These are phyloP conservation scores for Oryza rufipogon DNA, from an alignment of 176 grass and related monocot genomes.

Conservation along the genomic window DNA sequence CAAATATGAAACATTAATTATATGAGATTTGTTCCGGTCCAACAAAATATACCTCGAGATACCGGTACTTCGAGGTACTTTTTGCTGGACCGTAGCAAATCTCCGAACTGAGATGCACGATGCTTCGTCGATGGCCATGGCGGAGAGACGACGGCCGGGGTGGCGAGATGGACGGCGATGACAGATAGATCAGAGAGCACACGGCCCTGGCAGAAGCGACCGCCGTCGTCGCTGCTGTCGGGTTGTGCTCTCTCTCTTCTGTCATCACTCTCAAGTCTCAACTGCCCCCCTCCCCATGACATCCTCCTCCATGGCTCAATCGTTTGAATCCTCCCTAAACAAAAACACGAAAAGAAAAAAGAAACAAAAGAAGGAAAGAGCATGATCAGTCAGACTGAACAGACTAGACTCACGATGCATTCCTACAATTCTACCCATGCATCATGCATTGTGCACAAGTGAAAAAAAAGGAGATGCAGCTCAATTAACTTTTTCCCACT, in stretches of 20 bases:
- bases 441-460: neutral
- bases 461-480: neutral
- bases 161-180: slow-evolving; percentile 46
- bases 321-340: neutral
- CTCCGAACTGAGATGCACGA: neutral
- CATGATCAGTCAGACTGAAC: too few species aligned
- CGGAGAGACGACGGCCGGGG: neutral
- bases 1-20: neutral
- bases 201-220: slow-evolving; percentile 70
- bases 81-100: too few species aligned
- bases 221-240: slow-evolving; percentile 59
- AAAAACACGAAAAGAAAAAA: too few species aligned
- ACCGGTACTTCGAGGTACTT: too few species aligned
- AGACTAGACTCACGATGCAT: neutral
- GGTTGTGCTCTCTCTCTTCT: slow-evolving; percentile 98
- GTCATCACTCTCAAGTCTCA: slow-evolving; percentile 55
- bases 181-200: slow-evolving; percentile 98
- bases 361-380: too few species aligned
- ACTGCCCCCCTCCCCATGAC: neutral
- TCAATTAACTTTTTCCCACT: neutral
- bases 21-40: too few species aligned
- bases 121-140: neutral
- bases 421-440: too few species aligned
- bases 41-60: too few species aligned
- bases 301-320: neutral